Evolutionary conservation across 176 grass and related monocot genomes (phyloP).

Genomic region (Bothriochloa decipiens): DNA sequence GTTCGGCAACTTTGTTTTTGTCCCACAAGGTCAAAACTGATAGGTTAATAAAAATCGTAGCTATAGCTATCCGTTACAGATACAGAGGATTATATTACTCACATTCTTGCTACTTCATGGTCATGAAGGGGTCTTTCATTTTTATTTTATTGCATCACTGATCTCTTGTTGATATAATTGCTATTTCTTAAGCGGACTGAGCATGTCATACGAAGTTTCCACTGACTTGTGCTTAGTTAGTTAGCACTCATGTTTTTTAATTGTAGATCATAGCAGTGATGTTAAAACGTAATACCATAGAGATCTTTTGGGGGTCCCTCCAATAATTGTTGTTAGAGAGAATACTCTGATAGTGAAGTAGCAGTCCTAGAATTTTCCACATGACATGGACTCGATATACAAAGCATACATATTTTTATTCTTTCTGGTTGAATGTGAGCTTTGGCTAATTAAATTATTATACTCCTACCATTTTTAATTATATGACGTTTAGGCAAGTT

Average conservation of each 20-base stretch:
- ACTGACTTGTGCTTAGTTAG: neutral
- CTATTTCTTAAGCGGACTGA: neutral
- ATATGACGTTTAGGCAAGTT: neutral
- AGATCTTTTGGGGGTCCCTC: neutral
- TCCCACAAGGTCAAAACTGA: neutral
- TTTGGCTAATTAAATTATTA: neutral
- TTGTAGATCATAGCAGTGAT: neutral
- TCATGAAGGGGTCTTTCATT: neutral
- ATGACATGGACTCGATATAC: neutral
- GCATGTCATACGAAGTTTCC: neutral
- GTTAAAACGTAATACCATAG: neutral
- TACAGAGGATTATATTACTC: neutral
- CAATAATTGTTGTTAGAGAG: constrained; percentile 11
- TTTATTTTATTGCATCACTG: neutral
- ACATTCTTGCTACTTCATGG: neutral
- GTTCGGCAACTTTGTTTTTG: neutral
- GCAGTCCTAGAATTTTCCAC: neutral
- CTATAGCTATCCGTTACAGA: neutral
- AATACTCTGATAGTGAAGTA: neutral
- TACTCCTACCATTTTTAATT: neutral
- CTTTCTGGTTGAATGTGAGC: neutral
- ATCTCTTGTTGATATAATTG: neutral
- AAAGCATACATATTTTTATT: neutral
- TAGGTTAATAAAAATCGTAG: neutral
- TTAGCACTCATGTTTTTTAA: neutral